These are phyloP conservation scores for Candida ortonii DNA, from an alignment of 805 yeast genomes.

Conservation along the genomic window DNA sequence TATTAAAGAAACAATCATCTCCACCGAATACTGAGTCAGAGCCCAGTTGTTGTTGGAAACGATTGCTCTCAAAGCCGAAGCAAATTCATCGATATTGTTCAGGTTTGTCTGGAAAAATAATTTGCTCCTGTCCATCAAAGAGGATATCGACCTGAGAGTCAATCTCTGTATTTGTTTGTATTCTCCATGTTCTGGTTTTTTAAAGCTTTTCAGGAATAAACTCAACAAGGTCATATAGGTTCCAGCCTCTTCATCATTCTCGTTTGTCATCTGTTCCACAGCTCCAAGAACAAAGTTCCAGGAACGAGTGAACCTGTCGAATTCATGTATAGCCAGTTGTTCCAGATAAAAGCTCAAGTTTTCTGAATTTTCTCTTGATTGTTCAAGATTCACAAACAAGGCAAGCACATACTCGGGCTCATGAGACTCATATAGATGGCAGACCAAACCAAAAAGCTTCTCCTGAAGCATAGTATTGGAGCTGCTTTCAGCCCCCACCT, in stretches of 20 bases:
- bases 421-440: constrained; percentile 11
- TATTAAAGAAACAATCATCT: constrained; percentile 36
- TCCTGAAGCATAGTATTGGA: constrained; percentile 7
- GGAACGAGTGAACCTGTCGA: constrained; percentile 2
- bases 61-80: constrained; percentile 37
- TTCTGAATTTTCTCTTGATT: constrained; percentile 1
- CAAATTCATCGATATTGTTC: constrained; percentile 16
- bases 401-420: constrained; percentile 21
- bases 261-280: not conserved
- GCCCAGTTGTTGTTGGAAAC: constrained; percentile 53
- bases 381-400: constrained; percentile 20
- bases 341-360: constrained; percentile 11
- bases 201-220: constrained; percentile 6
- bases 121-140: constrained; percentile 21
- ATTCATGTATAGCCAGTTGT: constrained; percentile 3
- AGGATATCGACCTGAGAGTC: constrained; percentile 33
- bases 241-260: not conserved
- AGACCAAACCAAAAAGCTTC: constrained; percentile 18
- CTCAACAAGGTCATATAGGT: constrained; percentile 6
- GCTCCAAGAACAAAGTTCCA: constrained; percentile 13
- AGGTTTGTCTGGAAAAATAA: no score
- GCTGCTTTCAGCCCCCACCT: constrained; percentile 6
- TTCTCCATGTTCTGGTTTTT: constrained; percentile 6
- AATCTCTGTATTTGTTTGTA: constrained; percentile 14
- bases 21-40: constrained; percentile 65